Percentiles rank a stretch among this genome's conserved stretches.
These are phyloP conservation scores for Stephanodiscus minutulus DNA, from an alignment of 108 stramenopile species.

Conservation along the genomic window DNA sequence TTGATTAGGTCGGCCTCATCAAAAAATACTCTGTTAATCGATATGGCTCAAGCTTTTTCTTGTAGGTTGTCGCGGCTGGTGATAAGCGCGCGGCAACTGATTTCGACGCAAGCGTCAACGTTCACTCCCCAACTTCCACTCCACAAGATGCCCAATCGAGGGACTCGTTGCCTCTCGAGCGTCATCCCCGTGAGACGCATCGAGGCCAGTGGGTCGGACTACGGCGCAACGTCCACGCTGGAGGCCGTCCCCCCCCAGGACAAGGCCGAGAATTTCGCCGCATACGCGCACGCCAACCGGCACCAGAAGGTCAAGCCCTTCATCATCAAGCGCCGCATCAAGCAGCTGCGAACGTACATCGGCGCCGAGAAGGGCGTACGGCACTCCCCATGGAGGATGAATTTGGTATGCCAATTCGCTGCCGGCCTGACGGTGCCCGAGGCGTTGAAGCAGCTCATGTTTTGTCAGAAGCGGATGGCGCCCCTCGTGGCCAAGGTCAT, in stretches of 20 bases:
- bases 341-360: slow-evolving; percentile 59
- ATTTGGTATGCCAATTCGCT: slow-evolving; percentile 75
- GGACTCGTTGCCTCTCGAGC: slow-evolving; percentile 6
- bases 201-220: slow-evolving; percentile 7
- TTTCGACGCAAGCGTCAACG: background rate
- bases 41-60: slow-evolving; percentile 4
- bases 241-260: slow-evolving; percentile 25
- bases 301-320: slow-evolving; percentile 73
- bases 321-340: slow-evolving; percentile 61
- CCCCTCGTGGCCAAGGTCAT: slow-evolving; percentile 75
- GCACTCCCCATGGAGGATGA: slow-evolving; percentile 81
- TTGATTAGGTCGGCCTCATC: background rate
- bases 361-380: slow-evolving; percentile 68
- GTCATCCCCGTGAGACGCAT: slow-evolving; percentile 2
- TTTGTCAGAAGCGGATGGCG: slow-evolving; percentile 66
- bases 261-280: slow-evolving; percentile 37
- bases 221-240: slow-evolving; percentile 31
- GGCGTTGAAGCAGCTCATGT: slow-evolving; percentile 76
- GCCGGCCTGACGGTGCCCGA: slow-evolving; percentile 77
- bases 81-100: slow-evolving; percentile 10
- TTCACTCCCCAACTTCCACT: background rate
- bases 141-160: background rate
- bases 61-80: slow-evolving; percentile 12
- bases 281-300: slow-evolving; percentile 29
- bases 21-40: too few species aligned